Evolutionary conservation across 177 flowering plant genomes (phyloP).

Genomic region (Telopea speciosissima): DNA sequence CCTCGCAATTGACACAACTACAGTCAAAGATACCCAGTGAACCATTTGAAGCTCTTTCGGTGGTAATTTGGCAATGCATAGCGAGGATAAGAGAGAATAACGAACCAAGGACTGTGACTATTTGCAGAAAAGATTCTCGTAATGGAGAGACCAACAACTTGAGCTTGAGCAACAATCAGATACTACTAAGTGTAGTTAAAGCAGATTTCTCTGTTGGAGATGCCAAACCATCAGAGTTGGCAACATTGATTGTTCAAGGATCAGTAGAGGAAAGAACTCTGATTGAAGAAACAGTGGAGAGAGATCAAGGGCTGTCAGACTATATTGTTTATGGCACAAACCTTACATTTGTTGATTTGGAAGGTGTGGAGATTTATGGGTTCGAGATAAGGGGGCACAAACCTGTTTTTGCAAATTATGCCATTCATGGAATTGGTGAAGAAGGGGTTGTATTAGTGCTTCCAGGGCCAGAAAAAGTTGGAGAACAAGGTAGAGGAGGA

Average conservation of each 20-base stretch:
- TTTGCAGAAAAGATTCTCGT: slow-evolving; percentile 24
- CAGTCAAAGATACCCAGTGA: slow-evolving; percentile 16
- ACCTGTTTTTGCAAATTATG: slow-evolving; percentile 41
- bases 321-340: slow-evolving; percentile 53
- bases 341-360: slow-evolving; percentile 62
- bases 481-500: slow-evolving; percentile 16
- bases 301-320: slow-evolving; percentile 35
- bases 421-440: slow-evolving; percentile 56
- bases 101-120: slow-evolving; percentile 38
- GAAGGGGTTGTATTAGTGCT: slow-evolving; percentile 62
- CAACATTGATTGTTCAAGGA: slow-evolving; percentile 25
- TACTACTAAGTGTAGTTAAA: slow-evolving; percentile 36
- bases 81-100: slow-evolving; percentile 35
- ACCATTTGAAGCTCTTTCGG: slow-evolving; percentile 46
- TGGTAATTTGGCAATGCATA: slow-evolving; percentile 57
- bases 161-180: slow-evolving; percentile 34
- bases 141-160: slow-evolving; percentile 17
- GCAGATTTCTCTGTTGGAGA: slow-evolving; percentile 24
- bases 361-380: slow-evolving; percentile 42
- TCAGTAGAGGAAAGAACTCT: slow-evolving; percentile 23
- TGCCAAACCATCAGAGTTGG: slow-evolving; percentile 34
- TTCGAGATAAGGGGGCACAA: slow-evolving; percentile 45
- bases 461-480: slow-evolving; percentile 26
- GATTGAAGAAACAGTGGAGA: slow-evolving; percentile 33
- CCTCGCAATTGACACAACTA: slow-evolving; percentile 30